Evolutionary conservation across 108 stramenopile species (phyloP).

Genomic region (Schizochytrium sp.): DNA sequence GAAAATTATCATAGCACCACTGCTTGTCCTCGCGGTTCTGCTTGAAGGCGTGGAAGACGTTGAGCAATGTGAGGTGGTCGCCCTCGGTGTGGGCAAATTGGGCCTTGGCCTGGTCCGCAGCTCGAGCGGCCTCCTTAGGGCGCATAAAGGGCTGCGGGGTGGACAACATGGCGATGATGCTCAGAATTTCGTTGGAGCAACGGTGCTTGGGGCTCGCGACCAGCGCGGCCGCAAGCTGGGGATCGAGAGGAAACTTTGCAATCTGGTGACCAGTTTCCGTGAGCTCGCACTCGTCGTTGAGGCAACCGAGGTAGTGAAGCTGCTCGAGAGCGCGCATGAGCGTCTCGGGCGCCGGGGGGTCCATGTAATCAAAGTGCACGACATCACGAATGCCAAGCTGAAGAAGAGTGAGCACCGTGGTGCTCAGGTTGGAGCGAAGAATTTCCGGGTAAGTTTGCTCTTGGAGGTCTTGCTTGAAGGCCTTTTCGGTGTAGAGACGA

Average conservation of each 20-base stretch:
- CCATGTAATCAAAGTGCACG: constrained; percentile 99
- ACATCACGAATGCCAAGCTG: constrained; percentile 95
- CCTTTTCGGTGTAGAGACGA: constrained; percentile 93
- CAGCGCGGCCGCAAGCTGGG: constrained; percentile 83
- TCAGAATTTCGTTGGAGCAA: constrained; percentile 92
- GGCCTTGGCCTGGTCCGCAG: constrained; percentile 94
- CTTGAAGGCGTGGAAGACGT: constrained; percentile 86
- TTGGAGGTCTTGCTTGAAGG: constrained; percentile 89
- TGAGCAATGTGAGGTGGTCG: constrained; percentile 91
- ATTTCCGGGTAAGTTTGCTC: constrained; percentile 98
- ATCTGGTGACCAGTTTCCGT: constrained; percentile 93
- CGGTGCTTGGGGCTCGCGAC: constrained; percentile 82
- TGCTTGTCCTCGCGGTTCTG: constrained; percentile 70
- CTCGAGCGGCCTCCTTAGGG: constrained; percentile 83
- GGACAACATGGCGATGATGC: constrained; percentile 87
- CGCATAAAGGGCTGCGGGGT: constrained; percentile 92
- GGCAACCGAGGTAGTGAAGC: constrained; percentile 89
- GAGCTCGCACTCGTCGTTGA: constrained; percentile 93
- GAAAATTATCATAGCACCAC: constrained; percentile 98
- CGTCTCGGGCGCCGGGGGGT: constrained; percentile 98
- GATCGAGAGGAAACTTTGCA: constrained; percentile 82
- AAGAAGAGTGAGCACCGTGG: constrained; percentile 86
- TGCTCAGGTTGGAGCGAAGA: constrained; percentile 78
- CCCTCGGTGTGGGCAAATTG: constrained; percentile 89
- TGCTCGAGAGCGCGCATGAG: constrained; percentile 95